Evolutionary conservation across 306 rosid genomes (phyloP), one percentile per base, ranked within the genome.

Genomic region (Medicago lupulina): DNA sequence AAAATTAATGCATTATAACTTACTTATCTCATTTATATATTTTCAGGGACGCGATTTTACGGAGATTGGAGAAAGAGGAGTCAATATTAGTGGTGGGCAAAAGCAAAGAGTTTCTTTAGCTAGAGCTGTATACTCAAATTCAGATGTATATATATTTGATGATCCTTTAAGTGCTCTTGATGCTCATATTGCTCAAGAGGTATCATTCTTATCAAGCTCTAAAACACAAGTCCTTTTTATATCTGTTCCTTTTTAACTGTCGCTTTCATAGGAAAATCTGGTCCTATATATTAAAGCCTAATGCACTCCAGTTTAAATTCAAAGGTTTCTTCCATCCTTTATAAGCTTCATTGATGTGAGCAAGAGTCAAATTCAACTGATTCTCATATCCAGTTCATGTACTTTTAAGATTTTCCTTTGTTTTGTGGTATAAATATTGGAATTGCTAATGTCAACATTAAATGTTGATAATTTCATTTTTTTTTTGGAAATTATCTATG

Each of bases 131-230:
- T 93, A 93, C 87, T 93, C 98, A 44, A 69, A 87, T 77, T 89
- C 96, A 0, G 98, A 93, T 67, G 87, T 89, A 5, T 93, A 89
- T 77, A 83, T 91, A 82, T 93, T 93, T 69, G 98, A 93, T 71
- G 98, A 91, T 77, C 97, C 98, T 74, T 86, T 93, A 79, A 93
- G 98, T 76, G 98, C 97, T 83, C 90, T 93, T 61, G 98, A 93
- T 79, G 87, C 97, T 73, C 97, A 90, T 77, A 89, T 93, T 77
- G 89, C 93, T 18, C 89, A 81, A 75, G 85, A 91, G 97, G 98
- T 93, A 86, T 14, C 53, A 66, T 40, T 79, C 72, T 28, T 43
- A 49, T 60, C 50, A 50, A 71, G 47, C 68, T 73, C 17, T 60
- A 66, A 36, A 72, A 38, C 12, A 43, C 44, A 16, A 18, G 12